phyloP scores from a whole-genome alignment of 768 basidiomycete genomes.

The Favolaschia claudopus region DNA sequence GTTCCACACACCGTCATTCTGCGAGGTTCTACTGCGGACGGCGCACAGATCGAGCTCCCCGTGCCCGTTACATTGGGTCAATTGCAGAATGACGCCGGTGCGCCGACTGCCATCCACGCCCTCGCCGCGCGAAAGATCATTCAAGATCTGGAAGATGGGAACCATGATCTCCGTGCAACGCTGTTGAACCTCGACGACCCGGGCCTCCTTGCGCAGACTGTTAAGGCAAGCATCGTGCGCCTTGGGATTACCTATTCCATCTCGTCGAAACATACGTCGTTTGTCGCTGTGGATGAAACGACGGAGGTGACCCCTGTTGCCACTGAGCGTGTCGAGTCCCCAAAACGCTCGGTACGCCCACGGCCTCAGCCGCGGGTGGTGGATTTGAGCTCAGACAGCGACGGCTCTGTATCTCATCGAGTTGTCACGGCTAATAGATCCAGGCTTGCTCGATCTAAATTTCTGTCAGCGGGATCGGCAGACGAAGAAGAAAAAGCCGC shows the following conservation, averaged over 20 bases:
- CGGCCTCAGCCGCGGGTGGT: too few relatives aligned
- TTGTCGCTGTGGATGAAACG: constrained; percentile 10
- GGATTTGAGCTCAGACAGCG: too few relatives aligned
- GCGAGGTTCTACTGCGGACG: background rate
- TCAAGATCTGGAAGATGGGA: constrained; percentile 10
- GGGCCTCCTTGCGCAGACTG: too few relatives aligned
- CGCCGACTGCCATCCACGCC: background rate
- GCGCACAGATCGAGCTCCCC: constrained; percentile 1
- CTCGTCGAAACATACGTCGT: background rate
- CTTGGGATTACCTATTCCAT: constrained; percentile 12
- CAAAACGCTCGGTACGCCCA: too few relatives aligned
- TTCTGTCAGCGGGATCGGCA: too few relatives aligned
- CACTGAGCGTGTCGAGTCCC: too few relatives aligned
- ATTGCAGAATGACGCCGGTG: background rate
- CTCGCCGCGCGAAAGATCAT: constrained; percentile 9
- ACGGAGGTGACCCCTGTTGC: too few relatives aligned
- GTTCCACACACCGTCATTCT: constrained; percentile 5
- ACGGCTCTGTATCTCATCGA: too few relatives aligned
- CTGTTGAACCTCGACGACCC: background rate
- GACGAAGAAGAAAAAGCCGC: too few relatives aligned
- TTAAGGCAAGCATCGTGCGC: constrained; percentile 4
- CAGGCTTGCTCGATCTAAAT: too few relatives aligned
- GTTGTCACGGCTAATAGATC: too few relatives aligned
- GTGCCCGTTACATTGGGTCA: background rate
- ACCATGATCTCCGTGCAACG: background rate